Conservation (phyloP, 192 early-diverging fungal species). For the Helicostylum pulchrum region DNA sequence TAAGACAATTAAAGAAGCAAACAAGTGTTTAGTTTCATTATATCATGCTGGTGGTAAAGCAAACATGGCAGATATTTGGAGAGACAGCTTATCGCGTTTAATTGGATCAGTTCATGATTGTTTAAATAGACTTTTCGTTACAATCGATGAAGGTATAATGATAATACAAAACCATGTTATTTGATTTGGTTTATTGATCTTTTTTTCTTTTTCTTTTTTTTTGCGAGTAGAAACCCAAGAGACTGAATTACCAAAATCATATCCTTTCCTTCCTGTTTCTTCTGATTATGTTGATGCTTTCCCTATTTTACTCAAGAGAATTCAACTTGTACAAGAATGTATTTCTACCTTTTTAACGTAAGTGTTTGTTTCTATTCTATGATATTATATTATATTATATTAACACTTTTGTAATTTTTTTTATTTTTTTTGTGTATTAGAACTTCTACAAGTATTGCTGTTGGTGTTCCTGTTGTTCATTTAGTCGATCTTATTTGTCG, state of each 20-base stretch:
- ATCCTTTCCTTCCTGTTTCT: slow-evolving; percentile 18
- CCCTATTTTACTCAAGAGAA: slow-evolving; percentile 37
- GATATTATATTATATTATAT: background rate
- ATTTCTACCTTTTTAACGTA: slow-evolving; percentile 42
- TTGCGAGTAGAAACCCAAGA: slow-evolving; percentile 13
- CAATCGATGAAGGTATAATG: slow-evolving; percentile 51
- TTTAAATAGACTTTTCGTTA: slow-evolving; percentile 46
- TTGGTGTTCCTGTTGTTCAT: slow-evolving; percentile 49
- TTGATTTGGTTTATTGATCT: background rate
- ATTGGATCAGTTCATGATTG: slow-evolving; percentile 45
- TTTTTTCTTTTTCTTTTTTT: slow-evolving; percentile 18
- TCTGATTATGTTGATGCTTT: slow-evolving; percentile 42
- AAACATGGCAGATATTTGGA: slow-evolving; percentile 44
- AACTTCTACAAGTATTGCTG: slow-evolving; percentile 35
- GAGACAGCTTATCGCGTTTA: slow-evolving; percentile 33
- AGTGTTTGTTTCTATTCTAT: background rate
- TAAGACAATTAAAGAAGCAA: slow-evolving; percentile 29
- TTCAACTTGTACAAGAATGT: slow-evolving; percentile 30
- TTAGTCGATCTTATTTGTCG: slow-evolving; percentile 48
- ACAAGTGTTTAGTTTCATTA: slow-evolving; percentile 43
- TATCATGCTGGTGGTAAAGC: slow-evolving; percentile 39
- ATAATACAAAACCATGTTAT: background rate
- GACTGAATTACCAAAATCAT: background rate
- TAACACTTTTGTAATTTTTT: slow-evolving; percentile 13
- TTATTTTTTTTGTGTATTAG: slow-evolving; percentile 33